These are phyloP conservation scores for Fusarium marasasianum DNA, from an alignment of 2,329 filamentous ascomycete genomes.

Conservation along the genomic window DNA sequence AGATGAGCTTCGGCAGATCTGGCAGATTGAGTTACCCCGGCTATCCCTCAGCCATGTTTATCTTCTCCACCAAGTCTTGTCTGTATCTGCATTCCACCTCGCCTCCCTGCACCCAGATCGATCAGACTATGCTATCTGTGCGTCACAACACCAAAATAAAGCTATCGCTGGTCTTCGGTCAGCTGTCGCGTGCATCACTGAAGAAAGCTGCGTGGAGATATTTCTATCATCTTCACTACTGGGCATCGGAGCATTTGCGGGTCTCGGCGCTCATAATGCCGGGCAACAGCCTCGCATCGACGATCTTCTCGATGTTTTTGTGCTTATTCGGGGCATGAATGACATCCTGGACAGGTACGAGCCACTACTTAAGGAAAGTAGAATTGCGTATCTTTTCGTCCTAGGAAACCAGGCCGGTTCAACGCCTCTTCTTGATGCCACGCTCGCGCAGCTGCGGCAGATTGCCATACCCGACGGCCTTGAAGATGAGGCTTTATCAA, in stretches of 20 bases:
- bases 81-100: conserved; percentile 45
- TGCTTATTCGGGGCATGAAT: conserved; percentile 46
- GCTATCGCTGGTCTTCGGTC: conserved; percentile 45
- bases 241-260: conserved; percentile 45
- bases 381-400: conserved; percentile 5
- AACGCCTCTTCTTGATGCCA: neutral
- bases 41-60: conserved; percentile 43
- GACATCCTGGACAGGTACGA: conserved; percentile 43
- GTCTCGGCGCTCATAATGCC: conserved; percentile 32
- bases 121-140: conserved; percentile 36
- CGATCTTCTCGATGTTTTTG: conserved; percentile 47
- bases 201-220: conserved; percentile 46
- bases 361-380: conserved; percentile 1
- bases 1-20: conserved; percentile 40
- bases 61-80: conserved; percentile 47
- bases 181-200: conserved; percentile 38
- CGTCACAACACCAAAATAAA: conserved; percentile 47
- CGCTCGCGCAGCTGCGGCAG: conserved; percentile 15
- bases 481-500: neutral
- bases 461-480: conserved; percentile 8
- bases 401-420: neutral
- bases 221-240: conserved; percentile 48
- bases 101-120: conserved; percentile 41
- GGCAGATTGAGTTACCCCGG: conserved; percentile 44
- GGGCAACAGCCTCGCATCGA: conserved; percentile 39